Evolutionary conservation across 2,329 filamentous ascomycete genomes (phyloP).

Genomic region (Aspergillus sp.): DNA sequence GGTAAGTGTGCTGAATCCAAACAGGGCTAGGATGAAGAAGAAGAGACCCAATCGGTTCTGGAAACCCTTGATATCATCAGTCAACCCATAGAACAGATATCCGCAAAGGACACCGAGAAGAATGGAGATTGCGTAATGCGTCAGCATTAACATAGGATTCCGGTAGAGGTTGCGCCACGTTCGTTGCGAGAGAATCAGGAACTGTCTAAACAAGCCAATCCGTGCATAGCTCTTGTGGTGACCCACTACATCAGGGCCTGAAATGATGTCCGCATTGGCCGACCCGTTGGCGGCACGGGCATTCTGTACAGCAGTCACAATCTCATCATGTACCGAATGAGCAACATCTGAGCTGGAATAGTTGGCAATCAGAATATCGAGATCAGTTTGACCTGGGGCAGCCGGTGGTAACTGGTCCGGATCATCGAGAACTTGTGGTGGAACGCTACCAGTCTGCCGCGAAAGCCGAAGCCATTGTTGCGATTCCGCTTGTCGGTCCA

Average conservation of each 20-base stretch:
- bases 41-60: conserved; percentile 95
- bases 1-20: conserved; percentile 93
- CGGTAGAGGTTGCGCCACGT: conserved; percentile 98
- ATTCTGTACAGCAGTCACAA: conserved; percentile 58
- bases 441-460: conserved; percentile 47
- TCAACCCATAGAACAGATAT: conserved; percentile 92
- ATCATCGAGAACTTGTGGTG: conserved; percentile 62
- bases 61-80: conserved; percentile 93
- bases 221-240: conserved; percentile 77
- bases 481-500: conserved; percentile 37
- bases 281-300: conserved; percentile 64
- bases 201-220: conserved; percentile 72
- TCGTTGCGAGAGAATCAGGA: conserved; percentile 77
- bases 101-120: conserved; percentile 88
- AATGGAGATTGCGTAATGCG: conserved; percentile 95
- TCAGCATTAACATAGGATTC: conserved; percentile 96
- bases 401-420: conserved; percentile 54
- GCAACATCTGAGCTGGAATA: conserved; percentile 76
- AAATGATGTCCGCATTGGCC: conserved; percentile 49
- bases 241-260: conserved; percentile 38
- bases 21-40: conserved; percentile 92
- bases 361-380: conserved; percentile 71
- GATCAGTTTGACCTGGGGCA: conserved; percentile 62
- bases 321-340: conserved; percentile 66
- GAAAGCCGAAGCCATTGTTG: conserved; percentile 57